phyloP scores from a whole-genome alignment of 1,284 basidiomycete species.

The Boletus holoroseus region DNA sequence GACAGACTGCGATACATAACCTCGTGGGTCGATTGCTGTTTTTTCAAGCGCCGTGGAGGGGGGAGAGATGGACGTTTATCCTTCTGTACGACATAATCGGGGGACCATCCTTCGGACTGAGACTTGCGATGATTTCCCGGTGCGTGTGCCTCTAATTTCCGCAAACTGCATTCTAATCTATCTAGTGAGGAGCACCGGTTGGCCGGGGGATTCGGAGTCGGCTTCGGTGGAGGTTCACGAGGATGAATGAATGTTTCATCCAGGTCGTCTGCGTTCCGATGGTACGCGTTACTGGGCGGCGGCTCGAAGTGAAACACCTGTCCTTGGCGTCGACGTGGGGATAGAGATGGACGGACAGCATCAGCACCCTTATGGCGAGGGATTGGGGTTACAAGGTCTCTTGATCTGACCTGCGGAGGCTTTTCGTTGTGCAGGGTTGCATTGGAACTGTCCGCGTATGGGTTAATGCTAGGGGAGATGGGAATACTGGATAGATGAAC shows the following conservation, averaged over 20 bases:
- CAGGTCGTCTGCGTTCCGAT: conserved; percentile 5
- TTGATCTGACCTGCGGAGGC: background rate
- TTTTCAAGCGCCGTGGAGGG: conserved; percentile 16
- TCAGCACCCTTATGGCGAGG: conserved; percentile 11
- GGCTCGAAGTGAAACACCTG: conserved; percentile 24
- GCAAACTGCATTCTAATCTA: conserved; percentile 29
- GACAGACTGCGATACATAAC: background rate
- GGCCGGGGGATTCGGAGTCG: conserved; percentile 4
- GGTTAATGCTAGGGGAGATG: background rate
- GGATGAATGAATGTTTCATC: conserved; percentile 16
- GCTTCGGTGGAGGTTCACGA: conserved; percentile 23
- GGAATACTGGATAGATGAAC: background rate
- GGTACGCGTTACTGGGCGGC: background rate
- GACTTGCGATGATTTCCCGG: conserved; percentile 28
- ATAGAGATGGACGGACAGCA: conserved; percentile 7
- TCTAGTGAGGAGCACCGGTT: conserved; percentile 30
- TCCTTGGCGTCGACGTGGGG: conserved; percentile 26
- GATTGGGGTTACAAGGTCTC: conserved; percentile 3
- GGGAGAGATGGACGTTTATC: conserved; percentile 24
- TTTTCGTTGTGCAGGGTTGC: background rate
- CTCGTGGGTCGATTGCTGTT: conserved; percentile 12
- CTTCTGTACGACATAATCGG: background rate
- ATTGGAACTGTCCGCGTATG: background rate
- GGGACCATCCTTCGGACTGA: conserved; percentile 20
- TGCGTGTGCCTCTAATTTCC: conserved; percentile 28